Percentiles rank a stretch among this genome's conserved stretches.
Evolutionary conservation across 2,329 filamentous ascomycete genomes (phyloP).

Genomic region (Colletotrichum gigasporum): DNA sequence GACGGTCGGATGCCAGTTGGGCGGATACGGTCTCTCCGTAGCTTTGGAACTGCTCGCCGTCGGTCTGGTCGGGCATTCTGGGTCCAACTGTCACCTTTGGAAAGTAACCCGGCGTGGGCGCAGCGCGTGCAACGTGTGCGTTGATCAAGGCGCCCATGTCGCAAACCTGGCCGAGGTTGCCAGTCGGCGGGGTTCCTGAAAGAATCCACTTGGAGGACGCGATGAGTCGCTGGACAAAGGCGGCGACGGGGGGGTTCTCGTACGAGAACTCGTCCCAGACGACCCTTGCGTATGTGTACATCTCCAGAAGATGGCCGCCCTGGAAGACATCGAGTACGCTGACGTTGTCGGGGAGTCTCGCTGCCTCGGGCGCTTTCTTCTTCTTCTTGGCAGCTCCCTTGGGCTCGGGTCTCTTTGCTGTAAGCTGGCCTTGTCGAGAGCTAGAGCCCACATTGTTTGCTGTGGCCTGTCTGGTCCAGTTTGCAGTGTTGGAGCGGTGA

Average conservation of each 20-base stretch:
- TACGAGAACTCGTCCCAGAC: slow-evolving; percentile 57
- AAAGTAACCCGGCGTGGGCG: slow-evolving; percentile 44
- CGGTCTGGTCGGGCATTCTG: slow-evolving; percentile 37
- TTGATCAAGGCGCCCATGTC: slow-evolving; percentile 45
- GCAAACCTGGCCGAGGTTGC: slow-evolving; percentile 46
- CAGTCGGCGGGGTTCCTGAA: slow-evolving; percentile 52
- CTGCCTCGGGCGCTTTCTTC: no score
- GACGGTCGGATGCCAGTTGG: slow-evolving; percentile 44
- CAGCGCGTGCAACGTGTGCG: slow-evolving; percentile 49
- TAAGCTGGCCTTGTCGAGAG: slow-evolving; percentile 12
- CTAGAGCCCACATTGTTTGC: slow-evolving; percentile 17
- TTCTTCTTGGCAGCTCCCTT: slow-evolving; percentile 9
- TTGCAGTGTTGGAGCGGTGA: not conserved
- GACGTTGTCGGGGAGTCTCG: not conserved
- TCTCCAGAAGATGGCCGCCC: slow-evolving; percentile 41
- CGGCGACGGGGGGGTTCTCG: slow-evolving; percentile 38
- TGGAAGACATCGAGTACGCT: slow-evolving; percentile 25
- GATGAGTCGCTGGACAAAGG: slow-evolving; percentile 44
- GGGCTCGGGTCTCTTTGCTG: not conserved
- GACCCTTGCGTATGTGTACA: slow-evolving; percentile 48
- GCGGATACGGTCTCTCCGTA: slow-evolving; percentile 46
- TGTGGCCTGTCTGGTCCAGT: not conserved
- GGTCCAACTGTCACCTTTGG: slow-evolving; percentile 47
- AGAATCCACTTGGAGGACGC: slow-evolving; percentile 53
- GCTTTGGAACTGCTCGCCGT: slow-evolving; percentile 44